These are phyloP conservation scores for Stagonosporopsis tanaceti DNA, from an alignment of 2,329 filamentous ascomycete genomes.

Conservation along the genomic window DNA sequence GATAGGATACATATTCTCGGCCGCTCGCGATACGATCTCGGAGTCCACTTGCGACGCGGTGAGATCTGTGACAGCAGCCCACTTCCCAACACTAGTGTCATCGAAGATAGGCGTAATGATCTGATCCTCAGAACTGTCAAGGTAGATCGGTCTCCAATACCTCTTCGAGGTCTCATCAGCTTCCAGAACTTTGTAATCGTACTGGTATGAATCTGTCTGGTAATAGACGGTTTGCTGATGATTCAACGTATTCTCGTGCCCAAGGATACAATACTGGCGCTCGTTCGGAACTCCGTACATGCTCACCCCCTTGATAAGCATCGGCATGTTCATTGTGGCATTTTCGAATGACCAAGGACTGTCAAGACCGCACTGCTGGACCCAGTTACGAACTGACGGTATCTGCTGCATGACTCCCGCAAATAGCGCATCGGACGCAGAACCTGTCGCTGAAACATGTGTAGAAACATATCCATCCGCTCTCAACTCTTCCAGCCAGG, in stretches of 20 bases:
- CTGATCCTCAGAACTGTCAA: constrained; percentile 27
- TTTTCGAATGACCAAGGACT: constrained; percentile 15
- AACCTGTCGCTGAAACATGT: constrained; percentile 32
- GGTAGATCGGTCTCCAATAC: constrained; percentile 31
- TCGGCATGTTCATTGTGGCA: constrained; percentile 8
- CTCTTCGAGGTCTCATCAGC: constrained; percentile 27
- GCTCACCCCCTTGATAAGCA: constrained; percentile 26
- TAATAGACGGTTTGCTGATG: constrained; percentile 28
- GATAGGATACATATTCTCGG: constrained; percentile 23
- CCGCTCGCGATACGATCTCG: constrained; percentile 22
- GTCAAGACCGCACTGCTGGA: constrained; percentile 25
- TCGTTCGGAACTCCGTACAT: constrained; percentile 26
- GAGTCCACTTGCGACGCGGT: constrained; percentile 19
- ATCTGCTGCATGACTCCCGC: constrained; percentile 31
- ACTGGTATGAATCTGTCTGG: constrained; percentile 8
- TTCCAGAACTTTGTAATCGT: constrained; percentile 19
- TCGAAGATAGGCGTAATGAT: constrained; percentile 29
- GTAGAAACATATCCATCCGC: constrained; percentile 30
- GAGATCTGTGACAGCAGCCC: constrained; percentile 26
- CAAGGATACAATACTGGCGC: constrained; percentile 32
- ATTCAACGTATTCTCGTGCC: constrained; percentile 26
- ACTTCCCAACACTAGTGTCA: constrained; percentile 33
- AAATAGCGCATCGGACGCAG: constrained; percentile 26
- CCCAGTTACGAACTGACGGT: constrained; percentile 13
- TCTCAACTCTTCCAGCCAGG: constrained; percentile 29